A percentile compares a stretch with the other conserved stretches of the same genome.
phyloP scores from a whole-genome alignment of 192 early-diverging fungal species.

The Coemansia sp. region DNA sequence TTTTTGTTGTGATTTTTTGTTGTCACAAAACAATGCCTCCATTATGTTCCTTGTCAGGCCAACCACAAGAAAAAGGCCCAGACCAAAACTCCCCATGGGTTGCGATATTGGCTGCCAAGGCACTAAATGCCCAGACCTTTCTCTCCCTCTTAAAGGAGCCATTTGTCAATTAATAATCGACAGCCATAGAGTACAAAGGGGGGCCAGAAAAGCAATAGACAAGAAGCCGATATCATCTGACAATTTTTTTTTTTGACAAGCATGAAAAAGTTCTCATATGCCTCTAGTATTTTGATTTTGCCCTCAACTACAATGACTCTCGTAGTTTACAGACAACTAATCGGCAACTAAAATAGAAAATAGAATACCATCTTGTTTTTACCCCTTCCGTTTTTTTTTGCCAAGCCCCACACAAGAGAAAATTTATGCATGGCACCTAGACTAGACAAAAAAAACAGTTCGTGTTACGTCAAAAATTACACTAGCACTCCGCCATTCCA shows the following conservation, averaged over 20 bases:
- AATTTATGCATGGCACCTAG: neutral
- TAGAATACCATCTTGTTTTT: neutral
- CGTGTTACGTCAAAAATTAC: neutral
- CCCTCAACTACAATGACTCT: neutral
- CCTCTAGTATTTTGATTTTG: neutral
- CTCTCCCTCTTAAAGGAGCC: neutral
- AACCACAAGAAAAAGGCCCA: neutral
- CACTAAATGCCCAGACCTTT: no score
- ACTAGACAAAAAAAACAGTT: no score
- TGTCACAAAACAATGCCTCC: no score
- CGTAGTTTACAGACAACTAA: constrained; percentile 1
- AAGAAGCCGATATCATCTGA: neutral
- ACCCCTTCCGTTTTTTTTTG: neutral
- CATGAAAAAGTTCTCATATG: neutral
- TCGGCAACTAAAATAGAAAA: constrained; percentile 1
- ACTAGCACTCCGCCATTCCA: neutral
- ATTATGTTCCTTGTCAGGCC: neutral
- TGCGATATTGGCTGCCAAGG: no score
- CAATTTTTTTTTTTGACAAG: neutral
- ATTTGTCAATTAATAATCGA: neutral
- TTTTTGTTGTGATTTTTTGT: neutral
- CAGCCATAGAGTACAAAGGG: neutral
- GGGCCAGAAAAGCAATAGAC: neutral
- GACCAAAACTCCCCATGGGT: neutral
- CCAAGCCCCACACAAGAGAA: neutral